Percentiles rank a stretch among this genome's conserved stretches.
phyloP scores from a whole-genome alignment of 768 basidiomycete genomes.

The Tylopilus sp. region DNA sequence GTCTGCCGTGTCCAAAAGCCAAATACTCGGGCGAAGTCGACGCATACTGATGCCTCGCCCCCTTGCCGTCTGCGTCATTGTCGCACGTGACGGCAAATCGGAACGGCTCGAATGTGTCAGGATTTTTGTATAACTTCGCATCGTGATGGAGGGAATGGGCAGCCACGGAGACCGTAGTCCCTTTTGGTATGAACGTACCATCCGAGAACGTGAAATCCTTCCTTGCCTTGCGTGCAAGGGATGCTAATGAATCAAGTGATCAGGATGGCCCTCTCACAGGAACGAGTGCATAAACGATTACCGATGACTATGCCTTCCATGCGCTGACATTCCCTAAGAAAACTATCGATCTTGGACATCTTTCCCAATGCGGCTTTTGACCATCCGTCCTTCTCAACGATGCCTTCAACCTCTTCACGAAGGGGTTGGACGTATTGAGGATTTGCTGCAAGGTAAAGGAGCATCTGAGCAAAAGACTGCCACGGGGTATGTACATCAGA shows the following conservation, averaged over 20 bases:
- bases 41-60: slow-evolving; percentile 33
- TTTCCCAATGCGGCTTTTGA: slow-evolving; percentile 16
- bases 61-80: slow-evolving; percentile 32
- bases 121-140: slow-evolving; percentile 26
- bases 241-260: slow-evolving; percentile 13
- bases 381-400: slow-evolving; percentile 2
- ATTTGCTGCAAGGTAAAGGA: too few species aligned
- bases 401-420: too few species aligned
- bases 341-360: slow-evolving; percentile 39
- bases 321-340: slow-evolving; percentile 20
- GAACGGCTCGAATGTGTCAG: slow-evolving; percentile 7
- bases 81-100: slow-evolving; percentile 18
- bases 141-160: slow-evolving; percentile 21
- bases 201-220: slow-evolving; percentile 36
- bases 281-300: slow-evolving; percentile 11
- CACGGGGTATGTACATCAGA: too few species aligned
- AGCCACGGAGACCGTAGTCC: slow-evolving; percentile 23
- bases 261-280: slow-evolving; percentile 12
- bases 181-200: slow-evolving; percentile 37
- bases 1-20: slow-evolving; percentile 36
- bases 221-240: slow-evolving; percentile 31
- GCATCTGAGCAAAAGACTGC: too few species aligned
- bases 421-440: too few species aligned
- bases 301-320: slow-evolving; percentile 14
- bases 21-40: slow-evolving; percentile 31